phyloP scores from a whole-genome alignment of 257 asterid genomes.

The Echium plantagineum region DNA sequence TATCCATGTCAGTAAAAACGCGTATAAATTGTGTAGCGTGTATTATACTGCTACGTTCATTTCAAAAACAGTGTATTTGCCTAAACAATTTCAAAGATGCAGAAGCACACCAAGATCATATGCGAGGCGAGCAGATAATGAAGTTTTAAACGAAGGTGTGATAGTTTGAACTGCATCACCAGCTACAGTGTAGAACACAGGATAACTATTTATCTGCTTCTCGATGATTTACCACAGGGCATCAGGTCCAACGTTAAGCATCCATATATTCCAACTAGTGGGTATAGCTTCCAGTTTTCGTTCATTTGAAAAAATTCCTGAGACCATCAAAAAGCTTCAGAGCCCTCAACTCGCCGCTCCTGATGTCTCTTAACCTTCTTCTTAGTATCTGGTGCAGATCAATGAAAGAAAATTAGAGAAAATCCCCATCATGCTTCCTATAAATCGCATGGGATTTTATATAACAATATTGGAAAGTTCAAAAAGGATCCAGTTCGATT shows the following conservation, averaged over 20 bases:
- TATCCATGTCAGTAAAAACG: no score
- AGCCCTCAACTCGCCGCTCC: slow-evolving; percentile 72
- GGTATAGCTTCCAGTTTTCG: neutral
- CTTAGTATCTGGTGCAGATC: slow-evolving; percentile 54
- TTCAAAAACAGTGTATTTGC: no score
- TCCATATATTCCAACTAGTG: neutral
- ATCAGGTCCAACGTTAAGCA: neutral
- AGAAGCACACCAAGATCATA: neutral
- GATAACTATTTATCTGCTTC: neutral
- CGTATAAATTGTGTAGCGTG: no score
- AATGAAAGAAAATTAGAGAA: neutral
- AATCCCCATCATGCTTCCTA: neutral
- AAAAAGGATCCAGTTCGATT: no score
- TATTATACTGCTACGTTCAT: no score
- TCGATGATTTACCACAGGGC: neutral
- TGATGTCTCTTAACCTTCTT: slow-evolving; percentile 67
- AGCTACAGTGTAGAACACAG: neutral
- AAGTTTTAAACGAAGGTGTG: neutral
- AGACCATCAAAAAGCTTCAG: slow-evolving; percentile 59
- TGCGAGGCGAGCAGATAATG: no score
- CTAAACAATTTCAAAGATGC: no score
- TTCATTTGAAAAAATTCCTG: slow-evolving; percentile 51
- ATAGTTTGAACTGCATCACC: neutral
- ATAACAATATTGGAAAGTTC: neutral
- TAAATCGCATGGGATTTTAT: neutral